A percentile compares a stretch with the other conserved stretches of the same genome.
Evolutionary conservation across 164 flowering plant species (phyloP).

Genomic region (Brasenia schreberi): DNA sequence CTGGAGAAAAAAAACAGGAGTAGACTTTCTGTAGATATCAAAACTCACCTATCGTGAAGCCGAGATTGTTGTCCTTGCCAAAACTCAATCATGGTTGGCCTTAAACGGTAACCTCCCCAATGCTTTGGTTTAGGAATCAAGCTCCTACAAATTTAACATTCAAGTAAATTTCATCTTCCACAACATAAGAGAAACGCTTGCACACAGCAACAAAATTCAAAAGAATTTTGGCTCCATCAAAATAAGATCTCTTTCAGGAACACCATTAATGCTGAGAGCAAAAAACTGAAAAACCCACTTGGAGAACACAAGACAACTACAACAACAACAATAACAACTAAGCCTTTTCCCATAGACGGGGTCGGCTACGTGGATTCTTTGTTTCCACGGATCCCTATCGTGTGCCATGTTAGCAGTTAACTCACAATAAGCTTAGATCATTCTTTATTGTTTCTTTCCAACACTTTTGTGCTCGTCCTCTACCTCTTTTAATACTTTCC

Average conservation of each 20-base stretch:
- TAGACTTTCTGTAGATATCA: background rate
- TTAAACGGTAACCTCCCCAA: conserved; percentile 94
- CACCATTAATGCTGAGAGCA: background rate
- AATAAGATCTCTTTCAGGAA: background rate
- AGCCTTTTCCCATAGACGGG: no score
- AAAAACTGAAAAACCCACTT: background rate
- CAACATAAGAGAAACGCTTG: no score
- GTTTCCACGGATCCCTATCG: no score
- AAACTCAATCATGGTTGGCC: conserved; percentile 64
- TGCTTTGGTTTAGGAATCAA: conserved; percentile 80
- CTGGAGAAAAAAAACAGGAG: no score
- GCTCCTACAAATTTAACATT: conserved; percentile 37
- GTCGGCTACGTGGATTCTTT: no score
- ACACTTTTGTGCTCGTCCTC: no score
- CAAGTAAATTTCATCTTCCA: background rate
- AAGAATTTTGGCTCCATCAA: background rate
- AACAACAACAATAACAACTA: no score
- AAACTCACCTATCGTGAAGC: conserved; percentile 73
- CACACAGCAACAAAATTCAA: background rate
- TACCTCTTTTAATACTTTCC: no score
- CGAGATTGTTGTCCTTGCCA: conserved; percentile 97
- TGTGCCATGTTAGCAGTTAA: no score
- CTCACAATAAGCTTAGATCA: no score
- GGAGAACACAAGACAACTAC: background rate
- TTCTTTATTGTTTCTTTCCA: no score